Evolutionary conservation across 169 alveolate species (phyloP).

Genomic region (Eimeria falciformis): DNA sequence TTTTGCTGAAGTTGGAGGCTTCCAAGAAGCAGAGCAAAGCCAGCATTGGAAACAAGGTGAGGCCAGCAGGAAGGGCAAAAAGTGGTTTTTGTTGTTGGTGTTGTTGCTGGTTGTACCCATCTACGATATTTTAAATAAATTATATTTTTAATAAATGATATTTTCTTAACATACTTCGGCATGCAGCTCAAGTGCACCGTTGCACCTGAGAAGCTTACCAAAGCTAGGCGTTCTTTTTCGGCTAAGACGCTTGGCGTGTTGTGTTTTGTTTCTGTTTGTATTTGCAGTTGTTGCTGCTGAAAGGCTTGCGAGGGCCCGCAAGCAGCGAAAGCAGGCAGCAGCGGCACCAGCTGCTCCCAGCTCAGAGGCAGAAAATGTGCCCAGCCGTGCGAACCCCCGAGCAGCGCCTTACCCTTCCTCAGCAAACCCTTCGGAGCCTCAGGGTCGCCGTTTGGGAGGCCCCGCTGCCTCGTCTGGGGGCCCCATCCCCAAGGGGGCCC

Average conservation of each 20-base stretch:
- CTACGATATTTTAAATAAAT: too few relatives aligned
- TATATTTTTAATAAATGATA: too few relatives aligned
- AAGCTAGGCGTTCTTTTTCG: too few relatives aligned
- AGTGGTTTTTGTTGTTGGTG: neutral
- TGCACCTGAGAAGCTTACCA: too few relatives aligned
- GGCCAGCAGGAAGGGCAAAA: too few relatives aligned
- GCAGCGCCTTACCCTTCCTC: constrained; percentile 15
- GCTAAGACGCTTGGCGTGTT: too few relatives aligned
- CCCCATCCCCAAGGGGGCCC: neutral
- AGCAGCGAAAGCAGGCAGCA: constrained; percentile 27
- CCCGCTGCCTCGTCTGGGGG: neutral
- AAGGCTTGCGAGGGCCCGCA: constrained; percentile 31
- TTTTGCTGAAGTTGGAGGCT: constrained; percentile 73
- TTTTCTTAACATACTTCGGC: neutral
- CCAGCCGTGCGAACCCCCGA: constrained; percentile 19
- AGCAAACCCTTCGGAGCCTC: neutral
- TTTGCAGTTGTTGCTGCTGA: constrained; percentile 43
- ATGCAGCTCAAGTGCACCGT: too few relatives aligned
- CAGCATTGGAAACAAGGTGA: constrained; percentile 69
- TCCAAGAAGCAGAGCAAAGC: constrained; percentile 59
- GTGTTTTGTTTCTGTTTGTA: neutral
- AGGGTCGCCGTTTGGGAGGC: neutral
- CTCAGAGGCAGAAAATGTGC: constrained; percentile 26
- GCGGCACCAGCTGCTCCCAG: constrained; percentile 7
- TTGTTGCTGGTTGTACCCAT: neutral